Evolutionary conservation across 306 rosid genomes (phyloP).

Genomic region (Malus sylvestris): DNA sequence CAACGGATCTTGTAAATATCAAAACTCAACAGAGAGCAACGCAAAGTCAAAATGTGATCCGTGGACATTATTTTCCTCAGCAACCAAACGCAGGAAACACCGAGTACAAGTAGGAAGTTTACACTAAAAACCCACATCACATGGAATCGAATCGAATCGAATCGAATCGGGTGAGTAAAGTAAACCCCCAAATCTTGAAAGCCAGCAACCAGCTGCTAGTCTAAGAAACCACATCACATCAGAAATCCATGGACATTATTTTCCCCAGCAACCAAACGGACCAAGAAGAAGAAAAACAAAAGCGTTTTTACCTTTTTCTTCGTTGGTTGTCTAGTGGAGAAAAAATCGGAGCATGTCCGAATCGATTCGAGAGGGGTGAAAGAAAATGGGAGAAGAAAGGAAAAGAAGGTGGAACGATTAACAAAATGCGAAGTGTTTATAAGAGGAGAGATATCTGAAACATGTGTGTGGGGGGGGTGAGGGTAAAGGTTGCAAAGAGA

Average conservation of each 20-base stretch:
- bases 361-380: neutral
- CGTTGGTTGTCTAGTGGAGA: neutral
- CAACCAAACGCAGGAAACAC: neutral
- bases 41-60: neutral
- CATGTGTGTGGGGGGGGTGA: neutral
- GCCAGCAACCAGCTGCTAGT: no score
- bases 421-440: neutral
- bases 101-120: neutral
- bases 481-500: neutral
- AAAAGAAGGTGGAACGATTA: neutral
- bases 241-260: conserved; percentile 3
- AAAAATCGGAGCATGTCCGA: conserved; percentile 6
- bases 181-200: no score
- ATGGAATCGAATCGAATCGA: no score
- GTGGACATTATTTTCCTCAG: no score
- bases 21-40: conserved; percentile 1
- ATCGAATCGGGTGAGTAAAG: neutral
- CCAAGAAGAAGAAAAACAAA: neutral
- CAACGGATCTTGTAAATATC: neutral
- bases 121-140: conserved; percentile 16
- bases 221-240: neutral
- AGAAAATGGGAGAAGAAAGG: neutral
- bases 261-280: conserved; percentile 18
- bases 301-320: neutral
- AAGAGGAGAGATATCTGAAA: neutral